Conservation (phyloP, 202 grass and related monocot species). For the Cymbopogon flexuosus region DNA sequence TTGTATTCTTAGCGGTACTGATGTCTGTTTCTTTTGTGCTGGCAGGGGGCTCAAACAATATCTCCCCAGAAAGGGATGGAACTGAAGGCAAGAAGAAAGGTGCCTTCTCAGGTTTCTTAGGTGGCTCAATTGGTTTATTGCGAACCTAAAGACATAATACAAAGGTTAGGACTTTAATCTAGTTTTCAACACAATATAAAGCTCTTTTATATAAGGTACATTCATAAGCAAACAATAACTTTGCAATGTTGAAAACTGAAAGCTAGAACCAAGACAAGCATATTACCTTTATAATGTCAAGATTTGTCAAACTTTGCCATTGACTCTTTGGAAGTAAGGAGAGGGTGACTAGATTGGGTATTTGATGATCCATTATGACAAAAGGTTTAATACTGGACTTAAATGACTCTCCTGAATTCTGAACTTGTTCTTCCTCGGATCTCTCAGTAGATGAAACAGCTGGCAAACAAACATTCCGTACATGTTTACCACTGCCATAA, state of each 20-base stretch:
- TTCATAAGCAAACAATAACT: conserved; percentile 10
- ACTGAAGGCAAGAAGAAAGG: conserved; percentile 95
- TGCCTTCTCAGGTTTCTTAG: conserved; percentile 97
- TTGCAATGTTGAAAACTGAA: conserved; percentile 22
- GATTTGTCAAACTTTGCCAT: conserved; percentile 93
- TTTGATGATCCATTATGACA: conserved; percentile 54
- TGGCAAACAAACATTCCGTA: conserved; percentile 65
- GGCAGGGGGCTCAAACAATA: conserved; percentile 55
- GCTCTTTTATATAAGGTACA: background rate
- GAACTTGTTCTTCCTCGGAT: conserved; percentile 48
- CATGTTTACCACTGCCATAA: conserved; percentile 67
- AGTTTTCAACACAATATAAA: conserved; percentile 11
- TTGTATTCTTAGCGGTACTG: conserved; percentile 31
- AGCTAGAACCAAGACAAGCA: conserved; percentile 4
- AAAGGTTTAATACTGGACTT: conserved; percentile 41
- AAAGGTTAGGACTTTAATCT: conserved; percentile 15
- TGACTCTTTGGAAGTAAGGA: conserved; percentile 96
- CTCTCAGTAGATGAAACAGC: conserved; percentile 54
- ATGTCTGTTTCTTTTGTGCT: conserved; percentile 50
- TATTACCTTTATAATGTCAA: conserved; percentile 94
- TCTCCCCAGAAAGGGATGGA: conserved; percentile 84
- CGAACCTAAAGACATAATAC: conserved; percentile 53
- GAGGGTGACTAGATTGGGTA: conserved; percentile 87
- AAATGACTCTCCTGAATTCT: conserved; percentile 38
- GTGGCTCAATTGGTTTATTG: conserved; percentile 92